A percentile compares a stretch with the other conserved stretches of the same genome.
These are phyloP conservation scores for Fusarium haematococcum DNA, from an alignment of 2,329 filamentous ascomycete genomes.

Conservation along the genomic window DNA sequence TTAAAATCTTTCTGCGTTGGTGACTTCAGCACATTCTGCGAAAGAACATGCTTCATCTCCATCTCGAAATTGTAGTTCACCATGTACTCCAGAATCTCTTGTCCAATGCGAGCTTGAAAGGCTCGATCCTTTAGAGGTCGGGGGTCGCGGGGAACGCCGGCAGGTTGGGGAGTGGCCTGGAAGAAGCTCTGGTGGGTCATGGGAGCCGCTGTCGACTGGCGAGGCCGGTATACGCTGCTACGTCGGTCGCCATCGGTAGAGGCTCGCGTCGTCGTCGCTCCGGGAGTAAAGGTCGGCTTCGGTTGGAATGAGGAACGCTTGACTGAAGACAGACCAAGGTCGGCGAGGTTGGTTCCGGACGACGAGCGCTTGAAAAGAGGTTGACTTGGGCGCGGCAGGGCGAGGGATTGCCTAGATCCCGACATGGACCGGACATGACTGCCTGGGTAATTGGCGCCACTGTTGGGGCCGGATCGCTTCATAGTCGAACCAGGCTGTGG, in stretches of 20 bases:
- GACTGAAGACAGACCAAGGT: constrained; percentile 84
- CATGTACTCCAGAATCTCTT: constrained; percentile 92
- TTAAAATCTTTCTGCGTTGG: constrained; percentile 99
- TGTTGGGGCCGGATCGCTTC: constrained; percentile 89
- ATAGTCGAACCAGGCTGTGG: constrained; percentile 93
- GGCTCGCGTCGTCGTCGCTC: constrained; percentile 50
- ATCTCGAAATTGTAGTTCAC: constrained; percentile 95
- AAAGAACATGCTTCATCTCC: constrained; percentile 96
- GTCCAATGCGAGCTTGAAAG: constrained; percentile 84
- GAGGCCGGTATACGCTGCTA: constrained; percentile 83
- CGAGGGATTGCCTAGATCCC: constrained; percentile 86
- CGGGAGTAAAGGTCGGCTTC: constrained; percentile 76
- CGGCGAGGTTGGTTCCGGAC: constrained; percentile 82
- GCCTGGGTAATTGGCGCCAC: constrained; percentile 71
- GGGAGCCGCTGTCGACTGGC: constrained; percentile 76
- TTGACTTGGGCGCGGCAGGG: constrained; percentile 84
- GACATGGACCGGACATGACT: constrained; percentile 87
- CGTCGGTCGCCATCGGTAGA: constrained; percentile 68
- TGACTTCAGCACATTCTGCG: constrained; percentile 89
- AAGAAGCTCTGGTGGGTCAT: constrained; percentile 93
- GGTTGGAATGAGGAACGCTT: constrained; percentile 84
- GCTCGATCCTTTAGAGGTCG: constrained; percentile 84
- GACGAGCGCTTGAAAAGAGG: constrained; percentile 88
- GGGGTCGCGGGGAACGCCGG: constrained; percentile 87
- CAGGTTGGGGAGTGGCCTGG: constrained; percentile 83